Evolutionary conservation across 2,329 filamentous ascomycete genomes (phyloP).

Genomic region (Rutstroemia sydowiana): DNA sequence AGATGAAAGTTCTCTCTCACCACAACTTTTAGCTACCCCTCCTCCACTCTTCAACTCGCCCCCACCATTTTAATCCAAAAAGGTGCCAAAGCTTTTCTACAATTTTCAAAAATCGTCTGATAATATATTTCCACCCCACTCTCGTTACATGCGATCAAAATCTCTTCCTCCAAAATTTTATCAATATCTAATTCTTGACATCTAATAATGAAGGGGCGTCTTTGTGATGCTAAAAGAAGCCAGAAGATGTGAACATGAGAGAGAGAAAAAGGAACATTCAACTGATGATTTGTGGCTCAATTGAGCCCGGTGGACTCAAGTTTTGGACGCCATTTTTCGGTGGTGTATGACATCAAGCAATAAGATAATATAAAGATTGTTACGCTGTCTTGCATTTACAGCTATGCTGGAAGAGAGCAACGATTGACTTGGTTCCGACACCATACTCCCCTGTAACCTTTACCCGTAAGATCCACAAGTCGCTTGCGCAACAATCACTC

Average conservation of each 20-base stretch:
- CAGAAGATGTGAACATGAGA: slow-evolving; percentile 89
- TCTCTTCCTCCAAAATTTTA: slow-evolving; percentile 87
- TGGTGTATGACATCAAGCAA: too few species aligned
- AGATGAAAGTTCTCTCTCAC: slow-evolving; percentile 15
- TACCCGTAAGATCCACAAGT: neutral
- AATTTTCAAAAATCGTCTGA: too few species aligned
- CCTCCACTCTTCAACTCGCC: slow-evolving; percentile 46
- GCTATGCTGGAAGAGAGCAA: neutral
- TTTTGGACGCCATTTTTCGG: too few species aligned
- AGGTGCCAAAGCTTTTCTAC: slow-evolving; percentile 90
- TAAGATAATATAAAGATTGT: neutral
- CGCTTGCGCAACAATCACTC: slow-evolving; percentile 25
- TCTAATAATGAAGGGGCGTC: slow-evolving; percentile 76
- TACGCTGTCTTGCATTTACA: neutral
- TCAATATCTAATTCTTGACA: slow-evolving; percentile 81
- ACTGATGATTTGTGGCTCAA: too few species aligned
- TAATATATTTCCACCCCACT: too few species aligned
- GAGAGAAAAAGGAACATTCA: slow-evolving; percentile 96
- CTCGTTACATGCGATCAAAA: too few species aligned
- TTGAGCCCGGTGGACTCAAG: too few species aligned
- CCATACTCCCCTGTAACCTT: neutral
- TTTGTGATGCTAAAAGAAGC: slow-evolving; percentile 65
- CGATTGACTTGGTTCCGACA: neutral
- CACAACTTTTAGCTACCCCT: slow-evolving; percentile 40
- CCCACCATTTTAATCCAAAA: slow-evolving; percentile 76